A percentile compares a stretch with the other conserved stretches of the same genome.
Evolutionary conservation across 2,329 filamentous ascomycete species (phyloP).

Genomic region (Biscogniauxia marginata): DNA sequence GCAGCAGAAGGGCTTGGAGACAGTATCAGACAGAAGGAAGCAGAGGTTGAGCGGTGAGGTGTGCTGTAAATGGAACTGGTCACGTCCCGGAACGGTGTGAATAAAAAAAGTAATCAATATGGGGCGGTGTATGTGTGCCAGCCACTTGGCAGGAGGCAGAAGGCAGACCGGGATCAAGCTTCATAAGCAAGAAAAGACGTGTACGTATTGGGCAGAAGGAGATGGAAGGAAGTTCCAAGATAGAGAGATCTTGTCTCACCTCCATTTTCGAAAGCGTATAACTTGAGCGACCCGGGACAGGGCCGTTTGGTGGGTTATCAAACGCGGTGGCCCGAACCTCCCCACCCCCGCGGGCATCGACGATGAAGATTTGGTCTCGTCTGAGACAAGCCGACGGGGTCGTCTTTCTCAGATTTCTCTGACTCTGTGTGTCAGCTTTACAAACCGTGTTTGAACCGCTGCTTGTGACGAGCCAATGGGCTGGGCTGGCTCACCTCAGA

Average conservation of each 20-base stretch:
- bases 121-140: not conserved
- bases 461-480: conserved; percentile 15
- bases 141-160: conserved; percentile 1
- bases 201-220: not conserved
- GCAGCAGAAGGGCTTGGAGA: conserved; percentile 11
- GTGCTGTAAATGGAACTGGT: not conserved
- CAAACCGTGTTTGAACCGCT: conserved; percentile 18
- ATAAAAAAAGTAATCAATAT: not conserved
- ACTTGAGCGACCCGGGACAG: not conserved
- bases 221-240: not conserved
- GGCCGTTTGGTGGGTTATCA: conserved; percentile 24
- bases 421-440: conserved; percentile 29
- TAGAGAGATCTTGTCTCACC: conserved; percentile 6
- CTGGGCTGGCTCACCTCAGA: conserved; percentile 27
- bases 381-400: conserved; percentile 9
- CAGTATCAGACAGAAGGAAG: conserved; percentile 5
- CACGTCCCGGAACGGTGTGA: not conserved
- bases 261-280: conserved; percentile 7
- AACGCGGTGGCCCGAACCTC: conserved; percentile 26
- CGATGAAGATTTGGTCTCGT: conserved; percentile 12
- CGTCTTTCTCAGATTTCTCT: conserved; percentile 18
- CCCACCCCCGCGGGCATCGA: conserved; percentile 29
- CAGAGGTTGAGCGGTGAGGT: not conserved
- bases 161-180: conserved; percentile 12
- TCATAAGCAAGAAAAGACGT: not conserved